Evolutionary conservation across 306 rosid genomes (phyloP), one percentile per base, ranked within the genome.

Genomic region (Vachellia collinsii): DNA sequence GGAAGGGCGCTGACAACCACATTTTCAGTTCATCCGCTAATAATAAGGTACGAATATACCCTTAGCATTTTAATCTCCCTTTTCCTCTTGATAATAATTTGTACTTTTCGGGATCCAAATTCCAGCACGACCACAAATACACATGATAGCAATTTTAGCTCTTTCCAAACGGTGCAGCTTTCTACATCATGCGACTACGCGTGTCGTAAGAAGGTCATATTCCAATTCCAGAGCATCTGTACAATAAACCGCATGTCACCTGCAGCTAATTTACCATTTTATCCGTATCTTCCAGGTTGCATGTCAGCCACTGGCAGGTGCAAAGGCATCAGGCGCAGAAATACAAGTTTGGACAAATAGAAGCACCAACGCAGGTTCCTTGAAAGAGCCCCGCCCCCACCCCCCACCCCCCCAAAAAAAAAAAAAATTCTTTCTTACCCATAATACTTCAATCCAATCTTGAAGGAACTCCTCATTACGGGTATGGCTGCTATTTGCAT

Each of bases 401-500:
- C n/a, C n/a, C n/a, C n/a, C n/a, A n/a, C n/a, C n/a, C n/a, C n/a
- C n/a, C n/a, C n/a, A n/a, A n/a, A n/a, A n/a, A n/a, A n/a, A n/a
- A n/a, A n/a, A n/a, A n/a, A n/a, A n/a, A n/a, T n/a, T n/a, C n/a
- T n/a, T n/a, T n/a, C n/a, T n/a, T n/a, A n/a, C n/a, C n/a, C n/a
- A n/a, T n/a, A n/a, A n/a, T n/a, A n/a, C n/a, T n/a, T n/a, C n/a
- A n/a, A n/a, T n/a, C n/a, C n/a, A 80, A 79, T 54, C 80, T 72
- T 79, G 50, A 54, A 77, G 83, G 77, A 81, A 72, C 51, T 38
- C 78, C 69, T 48, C 38, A 44, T 44, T 68, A 43, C 38, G 71
- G 48, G 34, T 29, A 29, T 29, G 34, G 2, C 42, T 25, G 69
- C 53, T 69, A 84, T 59, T 71, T 75, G 76, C 43, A 67, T 80